A percentile compares a stretch with the other conserved stretches of the same genome.
These are phyloP conservation scores for Condylostoma magnum DNA, from an alignment of 169 alveolate genomes.

Conservation along the genomic window DNA sequence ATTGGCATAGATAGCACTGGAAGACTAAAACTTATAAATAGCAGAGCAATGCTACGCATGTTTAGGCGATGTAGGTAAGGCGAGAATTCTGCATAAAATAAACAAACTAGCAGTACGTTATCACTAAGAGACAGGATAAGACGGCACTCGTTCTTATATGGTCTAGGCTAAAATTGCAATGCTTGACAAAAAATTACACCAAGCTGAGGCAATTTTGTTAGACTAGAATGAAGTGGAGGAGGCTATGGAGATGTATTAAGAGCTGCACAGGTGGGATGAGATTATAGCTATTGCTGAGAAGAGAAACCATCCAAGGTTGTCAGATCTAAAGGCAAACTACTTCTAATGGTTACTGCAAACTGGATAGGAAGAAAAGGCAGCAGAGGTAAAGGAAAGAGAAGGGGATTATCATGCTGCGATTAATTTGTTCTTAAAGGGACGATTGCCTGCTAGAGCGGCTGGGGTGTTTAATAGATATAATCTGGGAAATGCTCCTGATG, in stretches of 20 bases:
- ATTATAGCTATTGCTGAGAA: slow-evolving; percentile 87
- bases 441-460: slow-evolving; percentile 92
- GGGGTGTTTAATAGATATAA: slow-evolving; percentile 72
- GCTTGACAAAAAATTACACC: slow-evolving; percentile 86
- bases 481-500: slow-evolving; percentile 65
- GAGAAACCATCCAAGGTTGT: slow-evolving; percentile 86
- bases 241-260: slow-evolving; percentile 93
- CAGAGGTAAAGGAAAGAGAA: slow-evolving; percentile 88
- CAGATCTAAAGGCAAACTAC: slow-evolving; percentile 83
- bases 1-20: slow-evolving; percentile 86
- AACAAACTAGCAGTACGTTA: slow-evolving; percentile 60
- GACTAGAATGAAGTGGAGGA: slow-evolving; percentile 89
- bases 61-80: slow-evolving; percentile 88
- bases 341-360: slow-evolving; percentile 87
- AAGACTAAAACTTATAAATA: slow-evolving; percentile 78
- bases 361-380: slow-evolving; percentile 91
- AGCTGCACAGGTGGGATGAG: slow-evolving; percentile 90
- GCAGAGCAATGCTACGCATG: slow-evolving; percentile 93
- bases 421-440: slow-evolving; percentile 87
- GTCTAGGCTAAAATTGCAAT: slow-evolving; percentile 88
- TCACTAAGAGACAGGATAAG: slow-evolving; percentile 48
- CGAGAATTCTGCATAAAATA: slow-evolving; percentile 84
- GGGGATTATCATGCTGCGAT: slow-evolving; percentile 88
- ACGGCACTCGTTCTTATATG: slow-evolving; percentile 67
- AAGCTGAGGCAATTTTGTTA: slow-evolving; percentile 89